These are phyloP conservation scores for Geoglossum glabrum DNA, from an alignment of 495 filamentous ascomycete species.

Conservation along the genomic window DNA sequence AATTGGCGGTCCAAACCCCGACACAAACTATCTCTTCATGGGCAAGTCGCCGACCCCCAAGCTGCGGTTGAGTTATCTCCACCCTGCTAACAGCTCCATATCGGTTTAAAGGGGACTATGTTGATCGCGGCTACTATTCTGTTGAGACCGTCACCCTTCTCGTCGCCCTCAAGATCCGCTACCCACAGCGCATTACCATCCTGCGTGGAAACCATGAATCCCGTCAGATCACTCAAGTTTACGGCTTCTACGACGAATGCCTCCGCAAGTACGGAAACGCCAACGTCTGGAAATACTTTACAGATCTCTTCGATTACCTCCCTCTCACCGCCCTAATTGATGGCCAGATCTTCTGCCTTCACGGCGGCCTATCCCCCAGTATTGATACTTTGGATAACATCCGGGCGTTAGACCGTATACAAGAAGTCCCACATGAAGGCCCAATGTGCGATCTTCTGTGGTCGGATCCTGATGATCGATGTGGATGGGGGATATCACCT, in stretches of 20 bases:
- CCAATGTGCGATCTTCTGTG: conserved; percentile 97
- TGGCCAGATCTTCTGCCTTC: conserved; percentile 99
- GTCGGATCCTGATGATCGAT: conserved; percentile 96
- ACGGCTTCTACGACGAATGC: conserved; percentile 96
- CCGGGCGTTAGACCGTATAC: conserved; percentile 81
- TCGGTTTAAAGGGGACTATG: conserved; percentile 56
- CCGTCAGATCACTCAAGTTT: conserved; percentile 92
- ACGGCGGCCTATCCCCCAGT: conserved; percentile 85
- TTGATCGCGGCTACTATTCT: conserved; percentile 92
- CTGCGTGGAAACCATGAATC: conserved; percentile 95
- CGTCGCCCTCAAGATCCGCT: conserved; percentile 87
- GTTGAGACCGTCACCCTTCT: conserved; percentile 91
- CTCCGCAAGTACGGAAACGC: conserved; percentile 95
- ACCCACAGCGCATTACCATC: conserved; percentile 90
- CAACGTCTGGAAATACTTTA: conserved; percentile 99
- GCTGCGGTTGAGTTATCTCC: not conserved
- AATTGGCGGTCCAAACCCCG: conserved; percentile 76
- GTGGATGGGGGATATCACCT: conserved; percentile 95
- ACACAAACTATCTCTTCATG: conserved; percentile 94
- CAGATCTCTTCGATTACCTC: conserved; percentile 96
- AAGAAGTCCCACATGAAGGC: conserved; percentile 95
- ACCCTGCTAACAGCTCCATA: not conserved
- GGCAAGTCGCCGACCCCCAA: conserved; percentile 28
- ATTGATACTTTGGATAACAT: conserved; percentile 99
- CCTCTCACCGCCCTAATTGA: conserved; percentile 96